Base-by-base conservation (phyloP, 257 asterid species). In the Forsythia suspensa region DNA sequence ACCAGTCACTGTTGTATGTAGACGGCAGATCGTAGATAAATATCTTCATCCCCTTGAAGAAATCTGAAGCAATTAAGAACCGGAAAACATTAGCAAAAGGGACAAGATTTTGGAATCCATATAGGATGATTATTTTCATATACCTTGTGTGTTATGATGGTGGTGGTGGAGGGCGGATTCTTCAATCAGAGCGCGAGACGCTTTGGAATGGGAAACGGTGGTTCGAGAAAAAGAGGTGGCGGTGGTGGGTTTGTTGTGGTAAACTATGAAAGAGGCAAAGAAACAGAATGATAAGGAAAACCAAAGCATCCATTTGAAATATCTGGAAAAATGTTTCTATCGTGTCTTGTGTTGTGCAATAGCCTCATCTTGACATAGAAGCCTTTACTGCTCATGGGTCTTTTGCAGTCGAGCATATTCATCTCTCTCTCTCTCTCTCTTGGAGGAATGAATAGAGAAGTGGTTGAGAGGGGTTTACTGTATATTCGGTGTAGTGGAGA, bases 341-440 rank as follows among this genome's bases (percentile, higher is more conserved):
- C 46, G 79, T 72, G 70, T 80, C 83, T 82, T 48, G 82, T 21
- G 69, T 81, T 79, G 81, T 84, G 86, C 63, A 83, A 71, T 41
- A 92, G 77, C 88, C 86, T 94, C 98, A 94, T 94, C 77, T 82
- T 90, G 2, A 89, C 90, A 70, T 87, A 87, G 78, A 92, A 89
- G 11, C 93, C 94, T 82, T 86, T 89, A 86, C 34, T 29, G 34
- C 34, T 29, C 34, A 29, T 29, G 34, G 34, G 34, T 29, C 34
- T 29, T 29, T 29, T 29, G 34, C 34, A 29, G 34, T 29, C 34
- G 34, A 29, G 34, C 34, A 38, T 74, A 61, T 37, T 2, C 44
- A 3, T 29, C 20, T 41, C 40, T 18, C 39, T 9, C 61, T 74
- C 72, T 34, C 65, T 39, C 74, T 67, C 86, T 67, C n/a, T 77